Evolutionary conservation across 148 eudicot species (phyloP), one percentile per base, ranked within the genome.

Genomic region (Persicaria tinctoria): DNA sequence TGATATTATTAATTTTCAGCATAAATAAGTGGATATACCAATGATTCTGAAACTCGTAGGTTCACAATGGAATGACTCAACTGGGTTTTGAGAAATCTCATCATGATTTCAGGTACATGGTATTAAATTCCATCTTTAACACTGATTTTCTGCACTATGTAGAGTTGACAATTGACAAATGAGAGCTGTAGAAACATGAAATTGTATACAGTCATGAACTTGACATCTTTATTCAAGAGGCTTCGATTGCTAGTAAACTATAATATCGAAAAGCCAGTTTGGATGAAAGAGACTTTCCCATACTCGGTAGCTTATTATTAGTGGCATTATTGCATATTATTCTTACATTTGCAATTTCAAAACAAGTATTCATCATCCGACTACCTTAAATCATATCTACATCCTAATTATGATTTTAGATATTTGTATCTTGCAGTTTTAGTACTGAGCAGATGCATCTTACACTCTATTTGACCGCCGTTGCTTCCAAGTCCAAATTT

Each of bases 1-100:
- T 18, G 16, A 63, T 56, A 17, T 38, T 18, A 46, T 23, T 44
- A 51, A 46, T 46, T 11, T 48, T 78, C 27, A 70, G 57, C 44
- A 45, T 70, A 27, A 38, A 59, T 76, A 70, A 53, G 20, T 44
- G 13, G 20, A 45, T 41, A 38, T 41, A 11, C 13, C 48, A 66
- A 66, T 66, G 18, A 41, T 55, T 41, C 56, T 10, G 75, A 18
- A 11, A 78, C 53, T 84, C 51, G 60, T 83, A 93, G 98, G 97
- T 93, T 41, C 86, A 89, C 71, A 89, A 93, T 90, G 98, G 98
- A 85, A 76, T 93, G 93, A 91, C 97, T 79, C 93, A 88, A 73
- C 75, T 85, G 78, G 98, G 97, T 79, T 93, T 77, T 79, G 98
- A 93, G 75, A 89, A 86, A 79, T 75, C 84, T 70, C 81, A 86